These are phyloP conservation scores for Oryza longistaminata DNA, from an alignment of 176 grass and related monocot genomes.

Conservation along the genomic window DNA sequence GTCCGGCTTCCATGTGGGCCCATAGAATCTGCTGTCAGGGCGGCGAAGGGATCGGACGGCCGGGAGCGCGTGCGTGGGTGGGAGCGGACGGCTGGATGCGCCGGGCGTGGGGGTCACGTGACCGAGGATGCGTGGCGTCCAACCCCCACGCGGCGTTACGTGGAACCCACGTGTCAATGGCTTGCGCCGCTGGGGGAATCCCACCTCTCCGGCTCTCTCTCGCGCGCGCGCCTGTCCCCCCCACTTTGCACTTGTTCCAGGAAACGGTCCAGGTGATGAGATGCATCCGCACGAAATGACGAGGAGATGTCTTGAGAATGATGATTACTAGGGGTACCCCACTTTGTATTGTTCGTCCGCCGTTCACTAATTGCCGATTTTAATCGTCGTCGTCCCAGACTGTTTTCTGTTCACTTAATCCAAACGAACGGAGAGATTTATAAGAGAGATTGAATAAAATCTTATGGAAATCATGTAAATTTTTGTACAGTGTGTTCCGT, in stretches of 20 bases:
- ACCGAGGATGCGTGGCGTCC: background rate
- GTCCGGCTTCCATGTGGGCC: constrained; percentile 28
- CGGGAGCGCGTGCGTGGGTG: background rate
- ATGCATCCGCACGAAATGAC: background rate
- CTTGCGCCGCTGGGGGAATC: constrained; percentile 20
- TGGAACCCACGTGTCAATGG: constrained; percentile 40
- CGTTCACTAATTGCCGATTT: background rate
- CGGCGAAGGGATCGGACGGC: background rate
- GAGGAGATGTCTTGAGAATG: background rate
- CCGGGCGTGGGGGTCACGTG: background rate
- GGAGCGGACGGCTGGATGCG: background rate
- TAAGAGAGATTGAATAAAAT: background rate
- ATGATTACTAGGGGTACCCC: background rate
- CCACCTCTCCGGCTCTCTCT: background rate
- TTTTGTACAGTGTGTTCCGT: background rate
- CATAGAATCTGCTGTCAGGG: background rate
- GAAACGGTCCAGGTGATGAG: constrained; percentile 34
- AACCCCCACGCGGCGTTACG: background rate
- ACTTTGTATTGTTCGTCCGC: no score
- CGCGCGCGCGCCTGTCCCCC: background rate
- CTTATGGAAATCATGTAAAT: background rate
- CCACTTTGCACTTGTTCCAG: background rate
- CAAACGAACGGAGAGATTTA: background rate
- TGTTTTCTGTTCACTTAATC: background rate
- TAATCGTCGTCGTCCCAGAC: background rate